These are phyloP conservation scores for Cydonia oblonga DNA, from an alignment of 331 rosid genomes.

Conservation along the genomic window DNA sequence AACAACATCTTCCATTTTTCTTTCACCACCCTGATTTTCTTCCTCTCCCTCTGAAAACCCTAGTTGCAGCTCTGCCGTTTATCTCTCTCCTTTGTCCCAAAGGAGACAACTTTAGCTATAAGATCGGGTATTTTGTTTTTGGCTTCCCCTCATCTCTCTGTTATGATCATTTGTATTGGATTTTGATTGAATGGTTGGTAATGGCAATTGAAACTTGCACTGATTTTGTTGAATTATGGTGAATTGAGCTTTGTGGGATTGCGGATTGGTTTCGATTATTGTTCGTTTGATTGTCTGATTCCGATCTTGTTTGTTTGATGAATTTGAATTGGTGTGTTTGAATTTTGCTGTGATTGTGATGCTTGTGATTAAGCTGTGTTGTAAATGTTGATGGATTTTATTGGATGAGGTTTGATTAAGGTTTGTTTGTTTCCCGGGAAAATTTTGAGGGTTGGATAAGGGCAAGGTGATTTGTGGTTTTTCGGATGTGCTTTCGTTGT, in stretches of 20 bases:
- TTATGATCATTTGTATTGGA: constrained; percentile 5
- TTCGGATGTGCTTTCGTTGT: neutral
- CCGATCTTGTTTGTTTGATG: constrained; percentile 18
- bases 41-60: constrained; percentile 49
- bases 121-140: constrained; percentile 47
- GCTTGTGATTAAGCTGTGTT: constrained; percentile 10
- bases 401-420: constrained; percentile 18
- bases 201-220: constrained; percentile 4
- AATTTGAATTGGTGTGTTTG: constrained; percentile 19
- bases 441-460: constrained; percentile 17
- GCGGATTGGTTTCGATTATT: constrained; percentile 5
- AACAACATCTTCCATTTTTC: constrained; percentile 27
- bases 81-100: constrained; percentile 11
- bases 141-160: constrained; percentile 7
- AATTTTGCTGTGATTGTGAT: neutral
- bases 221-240: constrained; percentile 24
- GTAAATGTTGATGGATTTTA: constrained; percentile 20
- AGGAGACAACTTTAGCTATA: neutral
- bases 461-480: constrained; percentile 15
- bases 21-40: constrained; percentile 29
- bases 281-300: constrained; percentile 15
- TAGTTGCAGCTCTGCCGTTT: constrained; percentile 40
- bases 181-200: neutral
- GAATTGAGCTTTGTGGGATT: constrained; percentile 24
- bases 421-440: constrained; percentile 6